phyloP scores from a whole-genome alignment of 129 eudicot species.

The Kitagawia praeruptora region DNA sequence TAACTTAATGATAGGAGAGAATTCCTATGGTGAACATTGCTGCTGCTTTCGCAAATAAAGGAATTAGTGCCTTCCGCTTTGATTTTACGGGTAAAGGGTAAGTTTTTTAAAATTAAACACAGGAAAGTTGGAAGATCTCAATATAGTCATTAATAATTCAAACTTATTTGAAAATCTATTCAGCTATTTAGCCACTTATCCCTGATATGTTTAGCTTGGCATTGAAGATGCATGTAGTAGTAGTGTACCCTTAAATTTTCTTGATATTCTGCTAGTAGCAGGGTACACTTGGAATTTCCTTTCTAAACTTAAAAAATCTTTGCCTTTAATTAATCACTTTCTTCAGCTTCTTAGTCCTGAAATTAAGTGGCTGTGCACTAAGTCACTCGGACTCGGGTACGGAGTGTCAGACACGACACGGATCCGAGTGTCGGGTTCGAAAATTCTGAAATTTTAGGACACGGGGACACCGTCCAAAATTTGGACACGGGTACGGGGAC shows the following conservation, averaged over 20 bases:
- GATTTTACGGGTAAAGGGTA: constrained; percentile 95
- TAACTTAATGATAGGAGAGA: constrained; percentile 39
- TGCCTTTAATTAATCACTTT: neutral
- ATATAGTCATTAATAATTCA: neutral
- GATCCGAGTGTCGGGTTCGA: no score
- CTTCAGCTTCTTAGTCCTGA: neutral
- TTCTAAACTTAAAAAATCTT: neutral
- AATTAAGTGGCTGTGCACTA: neutral
- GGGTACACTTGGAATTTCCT: neutral
- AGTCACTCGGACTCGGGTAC: no score
- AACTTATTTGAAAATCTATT: neutral
- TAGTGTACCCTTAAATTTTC: neutral
- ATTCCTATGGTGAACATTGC: constrained; percentile 85
- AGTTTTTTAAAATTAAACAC: neutral
- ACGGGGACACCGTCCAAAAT: no score
- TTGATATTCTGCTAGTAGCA: neutral
- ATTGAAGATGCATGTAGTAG: neutral
- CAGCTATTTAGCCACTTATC: neutral
- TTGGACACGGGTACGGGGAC: no score
- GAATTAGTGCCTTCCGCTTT: constrained; percentile 72
- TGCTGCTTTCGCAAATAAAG: constrained; percentile 49
- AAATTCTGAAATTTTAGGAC: no score
- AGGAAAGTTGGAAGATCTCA: neutral
- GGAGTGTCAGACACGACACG: no score
- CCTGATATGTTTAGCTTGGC: neutral